Evolutionary conservation across 1,284 basidiomycete genomes (phyloP).

Genomic region (Tranzscheliella williamsii): DNA sequence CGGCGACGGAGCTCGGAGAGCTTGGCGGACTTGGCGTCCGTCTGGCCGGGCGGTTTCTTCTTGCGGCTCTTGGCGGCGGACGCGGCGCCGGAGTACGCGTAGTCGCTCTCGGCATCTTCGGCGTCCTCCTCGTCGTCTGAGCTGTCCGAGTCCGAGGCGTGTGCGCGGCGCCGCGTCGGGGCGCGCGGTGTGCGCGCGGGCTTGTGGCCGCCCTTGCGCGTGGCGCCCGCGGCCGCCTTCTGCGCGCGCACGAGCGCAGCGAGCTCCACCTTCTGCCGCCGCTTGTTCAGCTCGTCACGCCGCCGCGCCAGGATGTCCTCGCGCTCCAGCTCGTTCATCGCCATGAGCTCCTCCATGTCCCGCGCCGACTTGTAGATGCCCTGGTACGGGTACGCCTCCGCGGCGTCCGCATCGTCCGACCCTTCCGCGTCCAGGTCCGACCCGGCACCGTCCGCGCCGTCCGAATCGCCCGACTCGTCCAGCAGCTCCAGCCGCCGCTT

Average conservation of each 20-base stretch:
- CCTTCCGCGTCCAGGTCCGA: constrained; percentile 19
- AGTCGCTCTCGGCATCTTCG: constrained; percentile 72
- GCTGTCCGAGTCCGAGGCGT: constrained; percentile 57
- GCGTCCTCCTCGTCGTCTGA: constrained; percentile 68
- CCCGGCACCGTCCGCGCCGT: constrained; percentile 22
- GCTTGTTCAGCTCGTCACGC: constrained; percentile 77
- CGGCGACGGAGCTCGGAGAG: constrained; percentile 45
- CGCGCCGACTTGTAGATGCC: constrained; percentile 82
- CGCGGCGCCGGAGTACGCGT: constrained; percentile 67
- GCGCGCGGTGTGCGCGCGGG: constrained; percentile 10
- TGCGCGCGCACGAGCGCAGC: constrained; percentile 74
- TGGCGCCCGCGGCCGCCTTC: constrained; percentile 62
- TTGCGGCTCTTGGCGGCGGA: constrained; percentile 77
- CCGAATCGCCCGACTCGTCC: constrained; percentile 50
- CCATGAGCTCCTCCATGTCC: constrained; percentile 77
- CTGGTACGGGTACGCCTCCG: constrained; percentile 80
- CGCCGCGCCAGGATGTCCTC: constrained; percentile 81
- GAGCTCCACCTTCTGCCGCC: constrained; percentile 74
- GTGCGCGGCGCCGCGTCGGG: neutral
- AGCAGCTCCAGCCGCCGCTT: constrained; percentile 42
- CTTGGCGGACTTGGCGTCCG: constrained; percentile 44
- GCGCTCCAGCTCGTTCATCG: constrained; percentile 82
- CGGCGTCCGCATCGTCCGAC: constrained; percentile 6
- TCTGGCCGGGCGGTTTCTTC: constrained; percentile 67
- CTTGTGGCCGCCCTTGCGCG: constrained; percentile 4